These are phyloP conservation scores for Coprinopsis cinerea DNA, from an alignment of 768 basidiomycete species.

Conservation along the genomic window DNA sequence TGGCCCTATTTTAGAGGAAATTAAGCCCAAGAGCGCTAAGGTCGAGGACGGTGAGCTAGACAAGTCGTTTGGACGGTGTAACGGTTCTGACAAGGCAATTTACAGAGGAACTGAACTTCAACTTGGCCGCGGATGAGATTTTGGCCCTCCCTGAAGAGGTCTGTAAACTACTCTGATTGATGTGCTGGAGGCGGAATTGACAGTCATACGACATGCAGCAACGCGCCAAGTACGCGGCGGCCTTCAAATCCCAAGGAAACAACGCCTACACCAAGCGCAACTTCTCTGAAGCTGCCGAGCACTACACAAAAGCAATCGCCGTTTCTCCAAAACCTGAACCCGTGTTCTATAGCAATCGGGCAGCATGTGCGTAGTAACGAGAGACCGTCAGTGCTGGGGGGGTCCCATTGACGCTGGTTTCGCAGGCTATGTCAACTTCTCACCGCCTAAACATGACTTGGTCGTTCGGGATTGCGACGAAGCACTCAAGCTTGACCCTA, in stretches of 20 bases:
- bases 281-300: slow-evolving; percentile 52
- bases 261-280: slow-evolving; percentile 63
- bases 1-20: slow-evolving; percentile 79
- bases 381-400: no score
- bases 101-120: slow-evolving; percentile 12
- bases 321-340: slow-evolving; percentile 77
- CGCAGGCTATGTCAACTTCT: slow-evolving; percentile 86
- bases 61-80: neutral
- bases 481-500: slow-evolving; percentile 76
- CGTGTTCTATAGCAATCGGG: slow-evolving; percentile 95
- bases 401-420: neutral
- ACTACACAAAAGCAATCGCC: slow-evolving; percentile 72
- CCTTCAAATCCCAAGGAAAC: slow-evolving; percentile 70
- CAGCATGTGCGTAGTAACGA: slow-evolving; percentile 65
- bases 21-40: slow-evolving; percentile 35
- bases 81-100: slow-evolving; percentile 12
- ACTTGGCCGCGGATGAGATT: slow-evolving; percentile 50
- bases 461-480: slow-evolving; percentile 87
- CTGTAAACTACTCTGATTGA: slow-evolving; percentile 7
- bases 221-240: slow-evolving; percentile 53
- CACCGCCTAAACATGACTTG: slow-evolving; percentile 74
- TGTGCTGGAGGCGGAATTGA: slow-evolving; percentile 5
- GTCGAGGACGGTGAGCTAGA: slow-evolving; percentile 24
- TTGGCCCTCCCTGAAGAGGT: slow-evolving; percentile 55
- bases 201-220: slow-evolving; percentile 40